These are phyloP conservation scores for Hericium coralloides DNA, from an alignment of 768 basidiomycete species.

Conservation along the genomic window DNA sequence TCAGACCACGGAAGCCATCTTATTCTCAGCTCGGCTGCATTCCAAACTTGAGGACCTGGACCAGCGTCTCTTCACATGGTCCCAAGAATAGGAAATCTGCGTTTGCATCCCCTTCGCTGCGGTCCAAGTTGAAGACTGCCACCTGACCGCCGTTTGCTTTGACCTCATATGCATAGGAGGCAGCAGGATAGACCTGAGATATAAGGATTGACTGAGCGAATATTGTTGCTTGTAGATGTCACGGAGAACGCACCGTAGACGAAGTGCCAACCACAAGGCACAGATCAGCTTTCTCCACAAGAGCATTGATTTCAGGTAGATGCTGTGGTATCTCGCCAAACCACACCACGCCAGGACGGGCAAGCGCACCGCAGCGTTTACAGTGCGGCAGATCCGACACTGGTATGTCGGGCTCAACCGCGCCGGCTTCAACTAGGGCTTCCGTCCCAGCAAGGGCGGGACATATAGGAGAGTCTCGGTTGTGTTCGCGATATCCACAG, in stretches of 20 bases:
- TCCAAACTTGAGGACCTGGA: conserved; percentile 22
- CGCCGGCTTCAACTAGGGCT: conserved; percentile 1
- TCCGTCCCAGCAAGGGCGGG: conserved; percentile 37
- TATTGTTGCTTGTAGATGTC: background rate
- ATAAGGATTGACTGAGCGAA: background rate
- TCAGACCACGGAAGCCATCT: too few relatives aligned
- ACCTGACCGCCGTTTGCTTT: conserved; percentile 23
- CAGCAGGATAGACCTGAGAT: conserved; percentile 26
- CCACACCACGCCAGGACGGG: conserved; percentile 34
- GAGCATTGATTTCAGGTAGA: conserved; percentile 20
- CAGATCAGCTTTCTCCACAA: conserved; percentile 24
- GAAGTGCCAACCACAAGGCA: conserved; percentile 33
- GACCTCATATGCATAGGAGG: conserved; percentile 20
- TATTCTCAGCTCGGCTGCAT: too few relatives aligned
- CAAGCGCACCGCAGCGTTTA: conserved; percentile 21
- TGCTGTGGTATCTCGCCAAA: conserved; percentile 27
- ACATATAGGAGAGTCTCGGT: conserved; percentile 37
- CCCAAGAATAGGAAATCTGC: conserved; percentile 44
- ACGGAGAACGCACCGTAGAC: conserved; percentile 14
- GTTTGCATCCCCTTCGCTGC: conserved; percentile 27
- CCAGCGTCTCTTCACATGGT: conserved; percentile 37
- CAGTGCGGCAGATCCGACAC: conserved; percentile 26
- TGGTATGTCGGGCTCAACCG: conserved; percentile 17
- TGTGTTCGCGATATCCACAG: conserved; percentile 33
- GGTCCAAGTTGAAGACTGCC: conserved; percentile 27